Evolutionary conservation across 495 filamentous ascomycete genomes (phyloP).

Genomic region (Lophiotrema nucula): DNA sequence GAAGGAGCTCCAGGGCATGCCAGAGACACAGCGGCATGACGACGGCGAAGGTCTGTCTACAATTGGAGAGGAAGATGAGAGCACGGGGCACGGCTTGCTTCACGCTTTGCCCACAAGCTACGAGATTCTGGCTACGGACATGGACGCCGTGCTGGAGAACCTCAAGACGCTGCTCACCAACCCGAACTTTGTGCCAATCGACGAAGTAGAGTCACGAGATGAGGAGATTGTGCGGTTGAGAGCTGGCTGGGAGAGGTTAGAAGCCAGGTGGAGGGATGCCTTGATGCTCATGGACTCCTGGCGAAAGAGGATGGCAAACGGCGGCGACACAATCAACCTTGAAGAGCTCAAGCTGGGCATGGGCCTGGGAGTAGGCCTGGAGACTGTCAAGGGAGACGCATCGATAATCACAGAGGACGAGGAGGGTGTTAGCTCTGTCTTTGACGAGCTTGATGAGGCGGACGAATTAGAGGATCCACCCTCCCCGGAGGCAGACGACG

Average conservation of each 20-base stretch:
- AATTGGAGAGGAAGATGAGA: conserved; percentile 46
- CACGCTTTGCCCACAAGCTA: conserved; percentile 57
- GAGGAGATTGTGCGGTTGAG: conserved; percentile 81
- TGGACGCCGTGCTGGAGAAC: conserved; percentile 74
- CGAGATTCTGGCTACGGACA: conserved; percentile 68
- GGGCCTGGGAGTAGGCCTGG: conserved; percentile 33
- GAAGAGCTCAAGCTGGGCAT: conserved; percentile 80
- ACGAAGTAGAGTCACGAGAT: conserved; percentile 86
- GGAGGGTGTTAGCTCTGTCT: conserved; percentile 18
- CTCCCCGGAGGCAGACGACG: conserved; percentile 25
- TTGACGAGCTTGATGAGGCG: conserved; percentile 25
- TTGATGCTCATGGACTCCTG: conserved; percentile 89
- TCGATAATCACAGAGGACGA: conserved; percentile 22
- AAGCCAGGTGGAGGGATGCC: conserved; percentile 83
- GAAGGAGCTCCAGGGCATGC: conserved; percentile 75
- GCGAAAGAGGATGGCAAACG: conserved; percentile 77
- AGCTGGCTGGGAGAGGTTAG: conserved; percentile 88
- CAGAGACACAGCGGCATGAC: conserved; percentile 42
- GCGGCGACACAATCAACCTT: conserved; percentile 74
- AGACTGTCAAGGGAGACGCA: conserved; percentile 14
- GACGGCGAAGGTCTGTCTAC: conserved; percentile 13
- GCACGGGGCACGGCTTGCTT: conserved; percentile 35
- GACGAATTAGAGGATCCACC: conserved; percentile 24
- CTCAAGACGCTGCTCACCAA: conserved; percentile 83
- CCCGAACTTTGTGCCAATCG: conserved; percentile 93